Conservation (phyloP, 768 basidiomycete genomes). For the Suillus alpinus region DNA sequence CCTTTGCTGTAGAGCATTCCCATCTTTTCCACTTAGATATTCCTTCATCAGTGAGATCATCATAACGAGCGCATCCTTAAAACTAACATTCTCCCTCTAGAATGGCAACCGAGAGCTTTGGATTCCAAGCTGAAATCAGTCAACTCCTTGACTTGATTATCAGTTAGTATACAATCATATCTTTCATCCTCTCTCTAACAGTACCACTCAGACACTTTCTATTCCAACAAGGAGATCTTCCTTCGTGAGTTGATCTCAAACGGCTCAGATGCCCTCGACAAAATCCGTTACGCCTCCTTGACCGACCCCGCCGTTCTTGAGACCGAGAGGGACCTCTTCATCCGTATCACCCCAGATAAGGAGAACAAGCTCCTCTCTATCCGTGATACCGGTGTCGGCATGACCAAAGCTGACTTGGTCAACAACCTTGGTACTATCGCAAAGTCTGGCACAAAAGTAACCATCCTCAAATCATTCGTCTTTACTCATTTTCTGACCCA, state of each 20-base stretch:
- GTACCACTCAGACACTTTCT: slow-evolving; percentile 83
- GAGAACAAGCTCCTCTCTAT: slow-evolving; percentile 89
- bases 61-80: background rate
- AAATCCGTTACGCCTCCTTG: slow-evolving; percentile 95
- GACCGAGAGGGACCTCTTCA: slow-evolving; percentile 86
- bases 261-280: slow-evolving; percentile 97
- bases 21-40: slow-evolving; percentile 12
- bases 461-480: slow-evolving; percentile 12
- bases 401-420: slow-evolving; percentile 99
- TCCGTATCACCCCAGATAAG: slow-evolving; percentile 94
- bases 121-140: slow-evolving; percentile 99
- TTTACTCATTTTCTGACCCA: background rate
- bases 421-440: slow-evolving; percentile 98
- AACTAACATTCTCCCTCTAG: slow-evolving; percentile 19
- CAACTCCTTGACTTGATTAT: slow-evolving; percentile 98
- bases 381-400: slow-evolving; percentile 96
- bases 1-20: slow-evolving; percentile 5
- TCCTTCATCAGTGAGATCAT: slow-evolving; percentile 13
- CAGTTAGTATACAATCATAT: slow-evolving; percentile 52
- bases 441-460: slow-evolving; percentile 89
- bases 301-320: slow-evolving; percentile 93
- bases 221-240: slow-evolving; percentile 99
- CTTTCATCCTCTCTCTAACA: slow-evolving; percentile 1
- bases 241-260: slow-evolving; percentile 98
- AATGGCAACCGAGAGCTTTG: slow-evolving; percentile 86